Evolutionary conservation across 805 yeast genomes (phyloP), one percentile per base, ranked within the genome.

Genomic region (Cyberlindnera petersonii): DNA sequence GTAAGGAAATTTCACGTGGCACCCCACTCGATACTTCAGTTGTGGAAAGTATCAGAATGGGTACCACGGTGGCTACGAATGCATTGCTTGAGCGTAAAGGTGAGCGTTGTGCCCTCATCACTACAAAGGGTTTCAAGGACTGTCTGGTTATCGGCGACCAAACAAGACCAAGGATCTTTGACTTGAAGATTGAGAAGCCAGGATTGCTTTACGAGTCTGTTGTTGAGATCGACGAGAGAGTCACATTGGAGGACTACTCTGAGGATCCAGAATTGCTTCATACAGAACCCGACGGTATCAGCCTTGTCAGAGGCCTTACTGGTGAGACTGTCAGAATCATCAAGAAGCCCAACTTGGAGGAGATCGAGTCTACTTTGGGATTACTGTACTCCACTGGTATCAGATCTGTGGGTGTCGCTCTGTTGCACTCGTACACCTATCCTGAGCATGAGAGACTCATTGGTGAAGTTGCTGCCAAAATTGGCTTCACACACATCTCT

Each of bases 21-120:
- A 59, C 60, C 26, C 78, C 75, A 4, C 60, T 88, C 43, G 86
- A 82, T 42, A 71, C 86, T 1, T 69, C 78, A 4, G 61, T 63
- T 3, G 83, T 87, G 26, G 78, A 76, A 38, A 74, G 80, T 30
- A 77, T 88, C 33, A 69, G 95, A 40, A 81, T 89, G 84, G 97
- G 97, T 3, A 88, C 97, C 4, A 89, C 97, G 0, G 93, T 88
- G 9, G 98, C 98, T 2, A 91, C 98, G 7, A 91, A 91, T 63
- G 96, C 98, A 2, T 71, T 93, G 24, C 69, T 91, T 43, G 98
- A 91, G 56, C 72, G 98, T 46, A 88, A 88, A 56, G 98, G 98
- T 36, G 94, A 88, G 41, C 66, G 78, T 23, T 89, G 94, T 50
- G 94, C 93, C 2, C 69, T 91, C 43, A 61, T 89, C 5, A 87